Conservation (phyloP, 306 rosid genomes). For the Leucaena leucocephala region DNA sequence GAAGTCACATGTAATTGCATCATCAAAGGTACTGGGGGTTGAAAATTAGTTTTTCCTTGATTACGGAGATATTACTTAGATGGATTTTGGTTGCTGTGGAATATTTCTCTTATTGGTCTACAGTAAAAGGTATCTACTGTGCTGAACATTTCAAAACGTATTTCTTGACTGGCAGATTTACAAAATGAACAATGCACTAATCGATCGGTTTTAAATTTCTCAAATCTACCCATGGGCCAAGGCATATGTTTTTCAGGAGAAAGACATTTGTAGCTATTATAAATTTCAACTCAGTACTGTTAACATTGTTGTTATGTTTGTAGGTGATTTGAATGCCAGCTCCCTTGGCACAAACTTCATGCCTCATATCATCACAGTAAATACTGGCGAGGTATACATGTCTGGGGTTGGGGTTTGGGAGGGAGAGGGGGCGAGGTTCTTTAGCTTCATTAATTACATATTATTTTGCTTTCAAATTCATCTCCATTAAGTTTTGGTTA, state of each 20-base stretch:
- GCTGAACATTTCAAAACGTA: neutral
- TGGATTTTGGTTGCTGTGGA: neutral
- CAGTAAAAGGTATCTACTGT: neutral
- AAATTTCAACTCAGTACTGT: slow-evolving; percentile 14
- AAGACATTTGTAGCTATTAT: neutral
- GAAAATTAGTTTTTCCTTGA: neutral
- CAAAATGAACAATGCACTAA: neutral
- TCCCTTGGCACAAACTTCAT: slow-evolving; percentile 65
- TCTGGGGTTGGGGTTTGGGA: neutral
- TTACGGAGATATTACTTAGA: neutral
- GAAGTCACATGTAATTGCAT: neutral
- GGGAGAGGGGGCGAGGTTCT: neutral
- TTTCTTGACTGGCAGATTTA: neutral
- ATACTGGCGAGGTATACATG: slow-evolving; percentile 80
- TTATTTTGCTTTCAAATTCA: neutral
- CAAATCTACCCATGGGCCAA: neutral
- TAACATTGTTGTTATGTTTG: slow-evolving; percentile 27
- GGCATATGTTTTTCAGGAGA: neutral
- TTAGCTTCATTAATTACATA: slow-evolving; percentile 21
- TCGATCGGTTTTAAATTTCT: neutral
- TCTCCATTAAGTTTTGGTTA: neutral
- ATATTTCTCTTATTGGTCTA: neutral
- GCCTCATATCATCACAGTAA: slow-evolving; percentile 80
- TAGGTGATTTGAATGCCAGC: slow-evolving; percentile 62
- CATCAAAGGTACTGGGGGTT: neutral